These are phyloP conservation scores for Trametes sanguinea DNA, from an alignment of 768 basidiomycete genomes.

Conservation along the genomic window DNA sequence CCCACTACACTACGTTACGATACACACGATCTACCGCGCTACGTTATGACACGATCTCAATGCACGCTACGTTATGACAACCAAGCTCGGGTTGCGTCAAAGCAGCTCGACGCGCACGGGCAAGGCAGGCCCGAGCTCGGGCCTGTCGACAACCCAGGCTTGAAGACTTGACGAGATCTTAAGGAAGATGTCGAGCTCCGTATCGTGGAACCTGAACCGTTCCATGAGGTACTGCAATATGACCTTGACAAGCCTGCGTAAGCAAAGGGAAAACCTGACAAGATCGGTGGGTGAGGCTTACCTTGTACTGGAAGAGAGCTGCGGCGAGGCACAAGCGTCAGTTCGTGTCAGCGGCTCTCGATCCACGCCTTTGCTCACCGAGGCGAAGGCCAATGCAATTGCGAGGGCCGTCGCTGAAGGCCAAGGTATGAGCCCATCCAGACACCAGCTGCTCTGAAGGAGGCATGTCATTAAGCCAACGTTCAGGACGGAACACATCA, in stretches of 20 bases:
- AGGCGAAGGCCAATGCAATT: conserved; percentile 30
- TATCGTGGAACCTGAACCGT: conserved; percentile 12
- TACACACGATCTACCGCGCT: no score
- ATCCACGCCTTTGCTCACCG: background rate
- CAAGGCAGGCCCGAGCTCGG: conserved; percentile 1
- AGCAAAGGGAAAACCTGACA: background rate
- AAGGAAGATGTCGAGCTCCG: conserved; percentile 3
- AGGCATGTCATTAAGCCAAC: conserved; percentile 28
- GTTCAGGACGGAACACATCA: conserved; percentile 30
- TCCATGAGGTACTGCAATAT: conserved; percentile 4
- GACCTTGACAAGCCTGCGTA: background rate
- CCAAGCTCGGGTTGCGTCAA: background rate
- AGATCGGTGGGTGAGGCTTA: background rate
- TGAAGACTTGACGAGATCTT: conserved; percentile 19
- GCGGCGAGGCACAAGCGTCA: no score
- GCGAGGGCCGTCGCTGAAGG: conserved; percentile 32
- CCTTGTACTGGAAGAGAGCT: conserved; percentile 17
- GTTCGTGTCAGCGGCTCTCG: background rate
- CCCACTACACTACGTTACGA: no score
- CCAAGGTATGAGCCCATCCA: conserved; percentile 26
- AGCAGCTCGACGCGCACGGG: conserved; percentile 13
- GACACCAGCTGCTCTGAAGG: background rate
- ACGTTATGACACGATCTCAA: no score
- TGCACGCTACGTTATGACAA: no score
- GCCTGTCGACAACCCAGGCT: conserved; percentile 10